Base-by-base conservation (phyloP, 441 rosid genomes). In the Adansonia gregorii region DNA sequence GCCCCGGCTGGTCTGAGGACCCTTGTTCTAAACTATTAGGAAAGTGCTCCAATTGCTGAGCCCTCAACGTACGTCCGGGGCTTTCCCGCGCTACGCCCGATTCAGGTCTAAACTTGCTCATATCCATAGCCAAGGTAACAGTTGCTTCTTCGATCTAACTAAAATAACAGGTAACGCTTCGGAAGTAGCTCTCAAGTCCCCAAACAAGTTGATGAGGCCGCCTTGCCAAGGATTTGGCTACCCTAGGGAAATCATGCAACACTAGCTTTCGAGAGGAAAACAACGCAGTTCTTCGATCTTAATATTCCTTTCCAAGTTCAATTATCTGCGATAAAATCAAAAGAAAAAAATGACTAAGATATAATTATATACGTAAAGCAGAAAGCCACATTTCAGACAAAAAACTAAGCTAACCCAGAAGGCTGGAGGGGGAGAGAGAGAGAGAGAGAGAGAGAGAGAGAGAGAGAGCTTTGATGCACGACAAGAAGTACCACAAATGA, bases 61-160 rank as follows among this genome's bases (percentile, higher is more conserved):
- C 69, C 75, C 90, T 81, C 43, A 87, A 12, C 84, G 87, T 86
- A 60, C 84, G 88, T 48, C 88, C 86, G 70, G 86, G 79, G 83
- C 87, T 86, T 83, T 80, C 85, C 74, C 81, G 89, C 15, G 90
- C 90, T 35, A 86, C 83, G 67, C 86, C 90, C 17, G 85, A 80
- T 54, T 86, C 88, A 43, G 85, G 55, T 79, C 82, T 79, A 31
- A 83, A 83, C 72, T 56, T 75, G 52, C 78, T 73, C 72, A 67
- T 75, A 20, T 85, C 89, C 91, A 87, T 87, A 73, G 5, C n/a
- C 2, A 3, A 39, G 7, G 52, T 11, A 49, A 46, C 6, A 61
- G 17, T 51, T 17, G 20, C 31, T 51, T 54, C 63, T 49, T 19
- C 6, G 51, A 65, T 66, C 17, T 61, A 39, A 11, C 41, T 27